A percentile compares a stretch with the other conserved stretches of the same genome.
Evolutionary conservation across 176 grass and related monocot species (phyloP).

Genomic region (Avena eriantha): DNA sequence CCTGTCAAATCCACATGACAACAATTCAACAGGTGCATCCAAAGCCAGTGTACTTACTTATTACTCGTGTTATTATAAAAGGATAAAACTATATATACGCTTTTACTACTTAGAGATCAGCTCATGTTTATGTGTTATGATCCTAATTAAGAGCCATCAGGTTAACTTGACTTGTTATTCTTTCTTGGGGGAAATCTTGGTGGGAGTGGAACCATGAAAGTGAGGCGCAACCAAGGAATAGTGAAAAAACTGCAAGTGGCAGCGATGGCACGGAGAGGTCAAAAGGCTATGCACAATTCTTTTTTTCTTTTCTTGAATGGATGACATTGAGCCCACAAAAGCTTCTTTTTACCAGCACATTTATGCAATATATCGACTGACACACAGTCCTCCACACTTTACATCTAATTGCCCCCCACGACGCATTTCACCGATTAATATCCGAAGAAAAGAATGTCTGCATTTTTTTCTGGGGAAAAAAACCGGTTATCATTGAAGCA

Average conservation of each 20-base stretch:
- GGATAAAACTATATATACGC: background rate
- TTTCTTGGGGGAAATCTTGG: background rate
- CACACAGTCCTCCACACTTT: background rate
- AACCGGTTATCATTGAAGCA: background rate
- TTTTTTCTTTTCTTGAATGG: constrained; percentile 6
- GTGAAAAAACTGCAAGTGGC: constrained; percentile 24
- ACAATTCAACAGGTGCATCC: background rate
- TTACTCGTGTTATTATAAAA: background rate
- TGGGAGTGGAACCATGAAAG: constrained; percentile 7
- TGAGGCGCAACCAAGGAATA: constrained; percentile 14
- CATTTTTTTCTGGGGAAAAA: background rate
- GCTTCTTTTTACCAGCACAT: constrained; percentile 27
- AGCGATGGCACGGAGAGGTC: constrained; percentile 15
- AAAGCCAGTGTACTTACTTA: no score
- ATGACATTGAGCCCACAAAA: constrained; percentile 38
- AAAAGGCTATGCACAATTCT: background rate
- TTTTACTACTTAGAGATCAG: background rate
- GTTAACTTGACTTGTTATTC: background rate
- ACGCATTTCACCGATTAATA: background rate
- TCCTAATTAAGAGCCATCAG: background rate
- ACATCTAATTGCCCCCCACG: constrained; percentile 5
- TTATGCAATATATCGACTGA: constrained; percentile 13
- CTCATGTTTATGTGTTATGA: background rate
- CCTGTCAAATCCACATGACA: constrained; percentile 5
- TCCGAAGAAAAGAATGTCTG: background rate